A percentile compares a stretch with the other conserved stretches of the same genome.
Conservation (phyloP, 1,284 basidiomycete species). For the Cutaneotrichosporon sp. region DNA sequence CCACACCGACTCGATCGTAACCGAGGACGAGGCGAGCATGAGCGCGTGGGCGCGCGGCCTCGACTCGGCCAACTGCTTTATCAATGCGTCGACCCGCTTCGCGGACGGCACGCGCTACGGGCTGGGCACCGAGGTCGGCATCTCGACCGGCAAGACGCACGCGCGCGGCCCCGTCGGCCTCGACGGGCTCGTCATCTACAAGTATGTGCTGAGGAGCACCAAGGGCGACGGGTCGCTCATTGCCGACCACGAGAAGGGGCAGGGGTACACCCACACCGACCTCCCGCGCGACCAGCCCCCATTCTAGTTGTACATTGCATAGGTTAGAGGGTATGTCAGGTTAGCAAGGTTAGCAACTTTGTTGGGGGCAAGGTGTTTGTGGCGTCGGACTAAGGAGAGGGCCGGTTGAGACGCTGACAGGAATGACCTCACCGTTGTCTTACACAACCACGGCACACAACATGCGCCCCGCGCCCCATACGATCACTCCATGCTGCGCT, state of each 20-base stretch:
- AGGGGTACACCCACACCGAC: slow-evolving; percentile 69
- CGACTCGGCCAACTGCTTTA: slow-evolving; percentile 88
- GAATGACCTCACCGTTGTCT: too few relatives aligned
- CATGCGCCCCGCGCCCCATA: too few relatives aligned
- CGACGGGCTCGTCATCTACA: slow-evolving; percentile 92
- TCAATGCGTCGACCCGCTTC: slow-evolving; percentile 94
- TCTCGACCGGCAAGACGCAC: slow-evolving; percentile 94
- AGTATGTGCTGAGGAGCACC: slow-evolving; percentile 82
- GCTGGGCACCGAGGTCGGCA: slow-evolving; percentile 97
- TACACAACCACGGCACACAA: too few relatives aligned
- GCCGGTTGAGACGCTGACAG: too few relatives aligned
- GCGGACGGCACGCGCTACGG: slow-evolving; percentile 97
- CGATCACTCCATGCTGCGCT: too few relatives aligned
- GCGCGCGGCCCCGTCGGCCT: slow-evolving; percentile 95
- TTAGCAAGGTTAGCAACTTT: too few relatives aligned
- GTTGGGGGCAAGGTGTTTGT: too few relatives aligned
- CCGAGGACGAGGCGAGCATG: slow-evolving; percentile 70
- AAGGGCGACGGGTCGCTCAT: slow-evolving; percentile 73
- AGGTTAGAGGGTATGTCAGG: too few relatives aligned
- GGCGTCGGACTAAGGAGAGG: too few relatives aligned
- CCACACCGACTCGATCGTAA: slow-evolving; percentile 93
- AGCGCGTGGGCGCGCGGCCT: slow-evolving; percentile 80
- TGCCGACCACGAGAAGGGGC: slow-evolving; percentile 60
- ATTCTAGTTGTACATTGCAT: slow-evolving; percentile 30
- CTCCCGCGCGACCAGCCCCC: slow-evolving; percentile 39